These are phyloP conservation scores for Venturia nashicola DNA, from an alignment of 2,329 filamentous ascomycete genomes.

Conservation along the genomic window DNA sequence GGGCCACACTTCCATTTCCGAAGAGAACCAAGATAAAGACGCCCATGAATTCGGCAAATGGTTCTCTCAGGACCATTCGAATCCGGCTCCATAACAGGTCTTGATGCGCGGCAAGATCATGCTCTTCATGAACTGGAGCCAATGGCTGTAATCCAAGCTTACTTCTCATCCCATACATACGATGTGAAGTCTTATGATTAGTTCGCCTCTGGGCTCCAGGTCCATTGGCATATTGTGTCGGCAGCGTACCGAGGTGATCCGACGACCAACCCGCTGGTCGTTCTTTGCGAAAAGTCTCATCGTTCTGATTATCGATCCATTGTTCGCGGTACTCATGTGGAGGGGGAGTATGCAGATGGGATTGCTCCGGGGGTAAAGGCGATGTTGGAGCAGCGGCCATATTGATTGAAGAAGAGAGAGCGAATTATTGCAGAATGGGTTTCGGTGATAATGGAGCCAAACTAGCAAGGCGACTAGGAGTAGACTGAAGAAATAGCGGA, in stretches of 20 bases:
- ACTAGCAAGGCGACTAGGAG: neutral
- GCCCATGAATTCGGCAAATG: constrained; percentile 33
- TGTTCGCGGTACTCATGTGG: neutral
- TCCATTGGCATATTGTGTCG: neutral
- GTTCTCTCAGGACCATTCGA: constrained; percentile 26
- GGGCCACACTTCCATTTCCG: constrained; percentile 31
- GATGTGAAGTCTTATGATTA: constrained; percentile 1
- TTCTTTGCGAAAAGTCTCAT: constrained; percentile 4
- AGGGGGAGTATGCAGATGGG: neutral
- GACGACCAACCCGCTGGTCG: neutral
- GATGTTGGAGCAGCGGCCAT: neutral
- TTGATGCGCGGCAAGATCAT: constrained; percentile 24
- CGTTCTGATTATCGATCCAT: neutral
- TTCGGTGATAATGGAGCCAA: neutral
- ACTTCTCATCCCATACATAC: neutral
- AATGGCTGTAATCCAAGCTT: constrained; percentile 25
- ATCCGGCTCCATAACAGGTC: constrained; percentile 27
- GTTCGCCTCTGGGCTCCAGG: neutral
- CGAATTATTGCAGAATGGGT: neutral
- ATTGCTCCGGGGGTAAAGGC: neutral
- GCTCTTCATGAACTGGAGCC: constrained; percentile 29
- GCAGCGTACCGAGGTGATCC: neutral
- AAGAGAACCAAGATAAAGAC: constrained; percentile 30
- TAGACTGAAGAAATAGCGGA: neutral
- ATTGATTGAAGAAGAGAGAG: neutral